phyloP scores from a whole-genome alignment of 768 basidiomycete species.

The Suillus cothurnatus region DNA sequence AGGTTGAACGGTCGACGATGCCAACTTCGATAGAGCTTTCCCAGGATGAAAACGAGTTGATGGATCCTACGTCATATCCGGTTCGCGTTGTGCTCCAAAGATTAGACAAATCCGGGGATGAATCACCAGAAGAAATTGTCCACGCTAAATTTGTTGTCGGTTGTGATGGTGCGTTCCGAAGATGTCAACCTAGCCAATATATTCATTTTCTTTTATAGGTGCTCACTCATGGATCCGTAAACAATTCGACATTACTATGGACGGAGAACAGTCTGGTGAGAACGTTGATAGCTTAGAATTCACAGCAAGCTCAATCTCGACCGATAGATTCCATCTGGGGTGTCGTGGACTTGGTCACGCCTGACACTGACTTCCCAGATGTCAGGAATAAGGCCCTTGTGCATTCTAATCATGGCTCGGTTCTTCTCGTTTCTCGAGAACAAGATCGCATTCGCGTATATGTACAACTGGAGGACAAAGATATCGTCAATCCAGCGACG shows the following conservation, averaged over 20 bases:
- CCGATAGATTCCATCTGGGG: slow-evolving; percentile 44
- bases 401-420: slow-evolving; percentile 52
- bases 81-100: slow-evolving; percentile 25
- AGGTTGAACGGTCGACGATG: slow-evolving; percentile 35
- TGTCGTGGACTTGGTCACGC: slow-evolving; percentile 43
- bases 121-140: slow-evolving; percentile 53
- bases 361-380: slow-evolving; percentile 57
- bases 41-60: slow-evolving; percentile 21
- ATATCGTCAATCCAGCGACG: slow-evolving; percentile 37
- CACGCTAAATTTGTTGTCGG: slow-evolving; percentile 77
- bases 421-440: slow-evolving; percentile 55
- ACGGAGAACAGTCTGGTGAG: slow-evolving; percentile 66
- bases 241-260: slow-evolving; percentile 62
- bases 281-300: background rate
- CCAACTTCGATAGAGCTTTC: slow-evolving; percentile 35
- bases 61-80: slow-evolving; percentile 23
- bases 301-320: background rate
- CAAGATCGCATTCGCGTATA: slow-evolving; percentile 50
- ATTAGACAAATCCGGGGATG: slow-evolving; percentile 31
- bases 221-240: slow-evolving; percentile 87
- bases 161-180: slow-evolving; percentile 56
- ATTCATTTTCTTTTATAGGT: slow-evolving; percentile 39
- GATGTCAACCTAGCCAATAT: background rate
- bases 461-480: slow-evolving; percentile 48
- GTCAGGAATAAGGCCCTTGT: slow-evolving; percentile 48